Evolutionary conservation across 371 early-diverging fungal species (phyloP).

Genomic region (Rhizomucor pusillus): DNA sequence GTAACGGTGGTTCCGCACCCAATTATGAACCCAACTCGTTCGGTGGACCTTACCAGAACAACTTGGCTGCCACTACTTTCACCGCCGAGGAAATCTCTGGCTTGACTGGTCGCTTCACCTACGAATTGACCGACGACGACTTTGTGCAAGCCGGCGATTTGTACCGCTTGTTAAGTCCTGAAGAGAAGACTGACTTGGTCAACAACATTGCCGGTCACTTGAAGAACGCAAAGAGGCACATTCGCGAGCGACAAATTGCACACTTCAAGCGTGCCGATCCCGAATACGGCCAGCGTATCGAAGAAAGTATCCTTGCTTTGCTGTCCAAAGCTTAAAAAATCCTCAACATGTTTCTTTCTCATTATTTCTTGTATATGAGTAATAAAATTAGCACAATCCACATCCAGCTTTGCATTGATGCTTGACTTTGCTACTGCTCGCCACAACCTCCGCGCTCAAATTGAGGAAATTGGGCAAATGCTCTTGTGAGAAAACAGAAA

Average conservation of each 20-base stretch:
- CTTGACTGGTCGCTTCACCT: conserved; percentile 59
- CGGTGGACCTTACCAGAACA: conserved; percentile 56
- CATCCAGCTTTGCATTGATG: neutral
- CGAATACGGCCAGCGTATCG: conserved; percentile 71
- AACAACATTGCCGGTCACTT: conserved; percentile 72
- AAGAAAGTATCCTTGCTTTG: conserved; percentile 24
- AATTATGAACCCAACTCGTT: conserved; percentile 81
- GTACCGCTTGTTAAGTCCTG: conserved; percentile 62
- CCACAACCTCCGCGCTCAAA: too few relatives aligned
- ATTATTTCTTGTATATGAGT: too few relatives aligned
- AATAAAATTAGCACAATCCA: neutral
- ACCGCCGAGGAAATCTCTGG: conserved; percentile 45
- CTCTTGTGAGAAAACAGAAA: too few relatives aligned
- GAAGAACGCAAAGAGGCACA: conserved; percentile 67
- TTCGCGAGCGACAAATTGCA: conserved; percentile 72
- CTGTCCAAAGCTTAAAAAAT: conserved; percentile 13
- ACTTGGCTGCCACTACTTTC: conserved; percentile 42
- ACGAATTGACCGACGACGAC: conserved; percentile 62
- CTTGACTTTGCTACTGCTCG: too few relatives aligned
- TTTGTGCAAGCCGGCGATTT: conserved; percentile 73
- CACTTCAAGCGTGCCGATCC: conserved; percentile 76
- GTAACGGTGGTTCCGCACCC: conserved; percentile 66
- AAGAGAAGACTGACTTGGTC: conserved; percentile 68
- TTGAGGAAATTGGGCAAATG: too few relatives aligned
- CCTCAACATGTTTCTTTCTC: neutral